phyloP scores from a whole-genome alignment of 768 basidiomycete genomes.

The Gelatoporia subvermispora region DNA sequence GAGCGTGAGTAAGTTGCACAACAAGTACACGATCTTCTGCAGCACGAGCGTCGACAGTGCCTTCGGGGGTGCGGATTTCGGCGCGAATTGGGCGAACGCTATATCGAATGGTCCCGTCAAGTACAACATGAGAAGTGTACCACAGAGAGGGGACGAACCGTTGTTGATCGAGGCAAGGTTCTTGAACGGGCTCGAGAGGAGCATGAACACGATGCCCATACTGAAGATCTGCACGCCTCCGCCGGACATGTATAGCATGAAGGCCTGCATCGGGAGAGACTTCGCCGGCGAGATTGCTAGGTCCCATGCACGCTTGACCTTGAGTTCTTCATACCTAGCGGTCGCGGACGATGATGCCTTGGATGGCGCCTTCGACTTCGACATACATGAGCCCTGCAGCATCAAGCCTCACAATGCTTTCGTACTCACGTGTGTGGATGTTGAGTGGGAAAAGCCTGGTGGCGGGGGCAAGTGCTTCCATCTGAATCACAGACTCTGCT shows the following conservation, averaged over 20 bases:
- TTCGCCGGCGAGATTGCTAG: conserved; percentile 82
- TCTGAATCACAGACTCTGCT: conserved; percentile 27
- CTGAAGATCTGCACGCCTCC: conserved; percentile 95
- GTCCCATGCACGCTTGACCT: conserved; percentile 82
- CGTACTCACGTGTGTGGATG: conserved; percentile 4
- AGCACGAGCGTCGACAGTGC: conserved; percentile 49
- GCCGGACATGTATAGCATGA: conserved; percentile 99
- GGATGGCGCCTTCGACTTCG: conserved; percentile 38
- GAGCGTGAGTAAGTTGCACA: conserved; percentile 74
- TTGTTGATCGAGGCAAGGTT: conserved; percentile 75
- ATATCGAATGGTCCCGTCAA: background rate
- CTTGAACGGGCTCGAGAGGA: conserved; percentile 81
- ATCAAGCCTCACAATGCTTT: background rate
- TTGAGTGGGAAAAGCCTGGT: conserved; percentile 45
- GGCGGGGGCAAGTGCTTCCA: conserved; percentile 63
- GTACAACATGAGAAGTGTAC: background rate
- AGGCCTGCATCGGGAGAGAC: conserved; percentile 91
- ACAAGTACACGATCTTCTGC: conserved; percentile 67
- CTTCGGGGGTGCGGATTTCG: conserved; percentile 43
- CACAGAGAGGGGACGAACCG: conserved; percentile 41
- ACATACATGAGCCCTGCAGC: background rate
- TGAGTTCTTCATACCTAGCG: conserved; percentile 58
- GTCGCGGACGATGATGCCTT: conserved; percentile 31
- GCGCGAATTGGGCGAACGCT: conserved; percentile 76
- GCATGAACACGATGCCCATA: conserved; percentile 94